These are phyloP conservation scores for Nakazawaea ishiwadae DNA, from an alignment of 805 yeast genomes.

Conservation along the genomic window DNA sequence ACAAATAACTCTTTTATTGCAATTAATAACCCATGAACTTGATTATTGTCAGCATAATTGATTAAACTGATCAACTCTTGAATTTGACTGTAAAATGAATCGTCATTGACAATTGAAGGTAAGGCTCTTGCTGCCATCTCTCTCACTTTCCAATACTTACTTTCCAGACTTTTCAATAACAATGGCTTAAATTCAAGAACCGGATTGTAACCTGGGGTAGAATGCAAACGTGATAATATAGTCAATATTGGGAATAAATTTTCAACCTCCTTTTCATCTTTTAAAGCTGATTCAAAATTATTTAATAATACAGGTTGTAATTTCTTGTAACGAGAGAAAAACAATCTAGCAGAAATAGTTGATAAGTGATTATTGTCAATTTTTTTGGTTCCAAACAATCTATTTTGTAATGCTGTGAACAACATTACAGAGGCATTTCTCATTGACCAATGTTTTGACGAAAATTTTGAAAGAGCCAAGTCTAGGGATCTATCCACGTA, in stretches of 20 bases:
- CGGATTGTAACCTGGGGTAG: constrained; percentile 50
- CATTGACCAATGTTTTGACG: constrained; percentile 73
- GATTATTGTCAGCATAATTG: constrained; percentile 31
- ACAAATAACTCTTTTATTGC: constrained; percentile 36
- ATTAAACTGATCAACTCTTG: constrained; percentile 18
- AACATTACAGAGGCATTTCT: constrained; percentile 93
- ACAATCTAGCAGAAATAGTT: constrained; percentile 52
- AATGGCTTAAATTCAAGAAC: constrained; percentile 47
- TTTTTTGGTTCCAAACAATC: constrained; percentile 65
- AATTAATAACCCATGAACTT: constrained; percentile 55
- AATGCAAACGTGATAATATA: constrained; percentile 63
- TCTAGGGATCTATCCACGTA: constrained; percentile 56
- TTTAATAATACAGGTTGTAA: constrained; percentile 45
- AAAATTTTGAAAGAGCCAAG: constrained; percentile 58
- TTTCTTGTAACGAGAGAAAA: constrained; percentile 62
- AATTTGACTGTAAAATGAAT: constrained; percentile 26
- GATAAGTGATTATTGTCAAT: constrained; percentile 31
- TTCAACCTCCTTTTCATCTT: constrained; percentile 38
- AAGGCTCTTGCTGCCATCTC: constrained; percentile 80
- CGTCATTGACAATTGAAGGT: constrained; percentile 39
- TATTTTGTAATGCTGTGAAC: constrained; percentile 76
- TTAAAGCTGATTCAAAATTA: constrained; percentile 31
- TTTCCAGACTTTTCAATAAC: constrained; percentile 43
- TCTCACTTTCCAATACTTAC: constrained; percentile 74
- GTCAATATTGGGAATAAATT: constrained; percentile 73